Evolutionary conservation across 176 grass and related monocot genomes (phyloP).

Genomic region (Musa itinerans): DNA sequence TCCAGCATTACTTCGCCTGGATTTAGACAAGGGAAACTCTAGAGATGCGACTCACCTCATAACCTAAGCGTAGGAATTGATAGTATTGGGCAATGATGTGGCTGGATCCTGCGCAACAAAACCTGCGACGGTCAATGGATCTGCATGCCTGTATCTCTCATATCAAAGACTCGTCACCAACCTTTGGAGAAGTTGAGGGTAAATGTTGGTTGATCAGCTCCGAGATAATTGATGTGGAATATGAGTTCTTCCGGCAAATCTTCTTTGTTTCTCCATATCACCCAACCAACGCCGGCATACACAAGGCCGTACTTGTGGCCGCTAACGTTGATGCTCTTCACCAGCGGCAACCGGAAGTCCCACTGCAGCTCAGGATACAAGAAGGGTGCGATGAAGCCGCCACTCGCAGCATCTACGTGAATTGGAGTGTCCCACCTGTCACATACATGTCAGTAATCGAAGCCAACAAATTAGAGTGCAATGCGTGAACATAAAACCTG

Average conservation of each 20-base stretch:
- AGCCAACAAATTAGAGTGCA: not conserved
- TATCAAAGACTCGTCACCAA: not conserved
- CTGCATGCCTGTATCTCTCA: not conserved
- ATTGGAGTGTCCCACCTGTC: conserved; percentile 66
- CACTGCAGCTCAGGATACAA: conserved; percentile 55
- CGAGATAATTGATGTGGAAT: conserved; percentile 84
- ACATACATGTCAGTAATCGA: not conserved
- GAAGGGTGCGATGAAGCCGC: conserved; percentile 77
- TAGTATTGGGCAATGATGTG: conserved; percentile 86
- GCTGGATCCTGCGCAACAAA: conserved; percentile 43
- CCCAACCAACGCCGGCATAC: conserved; percentile 70
- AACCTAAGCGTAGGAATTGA: conserved; percentile 66
- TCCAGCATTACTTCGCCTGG: not conserved
- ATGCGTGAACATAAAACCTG: not conserved
- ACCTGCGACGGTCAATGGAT: not conserved
- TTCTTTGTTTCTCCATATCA: conserved; percentile 65
- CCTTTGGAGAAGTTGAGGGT: conserved; percentile 91
- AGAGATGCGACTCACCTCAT: conserved; percentile 30
- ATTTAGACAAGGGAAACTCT: not conserved
- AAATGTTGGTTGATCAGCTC: conserved; percentile 68
- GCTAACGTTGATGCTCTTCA: conserved; percentile 82
- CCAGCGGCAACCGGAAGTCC: conserved; percentile 68
- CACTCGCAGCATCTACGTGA: conserved; percentile 72
- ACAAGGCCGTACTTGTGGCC: conserved; percentile 84
- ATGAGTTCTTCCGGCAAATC: conserved; percentile 80